Percentiles rank a stretch among this genome's conserved stretches.
Conservation (phyloP, 1,284 basidiomycete species). For the Caloboletus firmus region DNA sequence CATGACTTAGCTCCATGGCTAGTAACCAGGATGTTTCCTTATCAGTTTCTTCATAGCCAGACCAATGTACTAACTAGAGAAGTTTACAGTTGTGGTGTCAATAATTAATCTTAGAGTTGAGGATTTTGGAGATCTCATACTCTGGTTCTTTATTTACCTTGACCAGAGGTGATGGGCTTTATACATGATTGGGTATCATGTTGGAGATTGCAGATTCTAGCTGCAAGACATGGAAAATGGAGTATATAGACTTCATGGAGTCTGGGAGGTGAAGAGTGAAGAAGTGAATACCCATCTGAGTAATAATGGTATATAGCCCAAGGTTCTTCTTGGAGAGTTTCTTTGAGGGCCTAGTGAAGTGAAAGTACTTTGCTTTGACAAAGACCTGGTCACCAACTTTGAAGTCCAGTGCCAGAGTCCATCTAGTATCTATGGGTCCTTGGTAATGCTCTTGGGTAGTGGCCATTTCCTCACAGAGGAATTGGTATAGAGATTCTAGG, state of each 20-base stretch:
- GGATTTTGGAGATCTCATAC: neutral
- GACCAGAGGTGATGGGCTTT: neutral
- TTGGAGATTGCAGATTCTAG: no score
- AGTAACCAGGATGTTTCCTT: neutral
- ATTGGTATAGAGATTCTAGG: neutral
- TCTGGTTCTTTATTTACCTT: neutral
- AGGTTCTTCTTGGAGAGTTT: neutral
- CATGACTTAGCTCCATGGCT: neutral
- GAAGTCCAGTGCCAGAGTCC: no score
- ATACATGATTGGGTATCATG: no score
- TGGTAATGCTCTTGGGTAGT: neutral
- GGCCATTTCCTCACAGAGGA: no score
- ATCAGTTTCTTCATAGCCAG: neutral
- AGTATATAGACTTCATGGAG: no score
- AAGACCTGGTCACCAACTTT: no score
- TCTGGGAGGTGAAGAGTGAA: no score
- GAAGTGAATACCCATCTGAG: no score
- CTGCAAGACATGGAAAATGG: no score
- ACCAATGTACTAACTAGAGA: neutral
- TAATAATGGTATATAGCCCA: neutral
- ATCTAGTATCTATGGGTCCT: no score
- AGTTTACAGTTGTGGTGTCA: neutral
- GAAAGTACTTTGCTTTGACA: no score
- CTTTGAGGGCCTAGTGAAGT: no score
- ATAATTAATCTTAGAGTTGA: neutral